Evolutionary conservation across 805 yeast species (phyloP).

Genomic region (Metschnikowia hibisci): DNA sequence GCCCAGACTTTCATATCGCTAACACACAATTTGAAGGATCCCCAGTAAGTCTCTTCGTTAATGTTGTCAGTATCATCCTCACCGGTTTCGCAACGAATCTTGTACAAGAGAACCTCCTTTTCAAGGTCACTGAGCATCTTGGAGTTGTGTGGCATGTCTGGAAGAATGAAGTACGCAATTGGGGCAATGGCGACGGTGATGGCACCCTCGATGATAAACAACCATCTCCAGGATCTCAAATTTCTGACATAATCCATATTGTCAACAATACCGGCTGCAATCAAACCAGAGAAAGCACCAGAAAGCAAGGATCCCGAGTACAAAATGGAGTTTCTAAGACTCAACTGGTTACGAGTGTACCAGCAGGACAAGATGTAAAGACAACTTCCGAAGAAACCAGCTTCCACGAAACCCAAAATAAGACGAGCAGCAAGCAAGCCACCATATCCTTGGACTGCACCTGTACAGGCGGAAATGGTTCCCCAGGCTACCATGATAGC

Average conservation of each 20-base stretch:
- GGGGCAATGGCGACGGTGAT: slow-evolving; percentile 46
- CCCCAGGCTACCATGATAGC: slow-evolving; percentile 51
- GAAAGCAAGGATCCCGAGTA: slow-evolving; percentile 49
- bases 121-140: slow-evolving; percentile 44
- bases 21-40: slow-evolving; percentile 34
- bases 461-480: slow-evolving; percentile 44
- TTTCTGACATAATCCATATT: slow-evolving; percentile 24
- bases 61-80: slow-evolving; percentile 36
- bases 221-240: slow-evolving; percentile 47
- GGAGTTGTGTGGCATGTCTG: slow-evolving; percentile 51
- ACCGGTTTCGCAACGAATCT: slow-evolving; percentile 39
- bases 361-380: slow-evolving; percentile 50
- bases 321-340: slow-evolving; percentile 47
- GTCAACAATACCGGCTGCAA: slow-evolving; percentile 50
- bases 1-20: slow-evolving; percentile 46
- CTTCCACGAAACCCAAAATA: slow-evolving; percentile 45
- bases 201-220: slow-evolving; percentile 54
- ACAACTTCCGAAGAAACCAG: slow-evolving; percentile 47
- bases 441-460: slow-evolving; percentile 41
- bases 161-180: slow-evolving; percentile 44
- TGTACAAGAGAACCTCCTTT: slow-evolving; percentile 40
- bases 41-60: slow-evolving; percentile 32
- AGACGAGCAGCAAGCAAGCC: slow-evolving; percentile 46
- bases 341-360: slow-evolving; percentile 50
- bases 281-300: slow-evolving; percentile 53